These are phyloP conservation scores for Fraxinus angustifolia DNA, from an alignment of 305 asterid species.

Conservation along the genomic window DNA sequence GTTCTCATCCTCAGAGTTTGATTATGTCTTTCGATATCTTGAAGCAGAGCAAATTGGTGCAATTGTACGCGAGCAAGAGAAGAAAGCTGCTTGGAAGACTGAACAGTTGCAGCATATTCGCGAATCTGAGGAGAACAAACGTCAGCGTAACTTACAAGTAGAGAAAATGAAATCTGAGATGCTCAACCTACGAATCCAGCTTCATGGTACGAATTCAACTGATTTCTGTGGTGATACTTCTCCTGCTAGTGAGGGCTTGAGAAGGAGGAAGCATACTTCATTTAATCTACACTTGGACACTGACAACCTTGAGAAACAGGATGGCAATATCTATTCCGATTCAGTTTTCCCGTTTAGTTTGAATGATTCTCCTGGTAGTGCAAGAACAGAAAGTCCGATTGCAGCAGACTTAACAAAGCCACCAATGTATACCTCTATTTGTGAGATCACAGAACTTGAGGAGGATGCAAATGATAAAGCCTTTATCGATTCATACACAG, in stretches of 20 bases:
- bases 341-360: conserved; percentile 39
- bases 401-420: conserved; percentile 48
- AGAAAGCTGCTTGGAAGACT: conserved; percentile 93
- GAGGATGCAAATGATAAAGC: conserved; percentile 49
- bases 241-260: conserved; percentile 64
- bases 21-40: conserved; percentile 94
- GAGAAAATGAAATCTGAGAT: conserved; percentile 99
- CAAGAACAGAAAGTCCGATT: conserved; percentile 48
- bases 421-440: conserved; percentile 40
- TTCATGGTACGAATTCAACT: conserved; percentile 63
- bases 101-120: conserved; percentile 90
- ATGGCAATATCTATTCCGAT: conserved; percentile 40
- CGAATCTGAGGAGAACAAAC: conserved; percentile 85
- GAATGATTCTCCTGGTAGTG: conserved; percentile 62
- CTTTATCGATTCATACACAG: conserved; percentile 37
- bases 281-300: conserved; percentile 35
- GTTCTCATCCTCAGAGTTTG: conserved; percentile 93
- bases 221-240: conserved; percentile 49
- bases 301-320: conserved; percentile 56
- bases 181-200: conserved; percentile 93
- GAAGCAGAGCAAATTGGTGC: conserved; percentile 99
- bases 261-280: conserved; percentile 60
- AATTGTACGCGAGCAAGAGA: conserved; percentile 94
- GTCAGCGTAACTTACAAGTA: conserved; percentile 87
- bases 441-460: conserved; percentile 75